Evolutionary conservation across 441 rosid species (phyloP).

Genomic region (Codiaeum variegatum): DNA sequence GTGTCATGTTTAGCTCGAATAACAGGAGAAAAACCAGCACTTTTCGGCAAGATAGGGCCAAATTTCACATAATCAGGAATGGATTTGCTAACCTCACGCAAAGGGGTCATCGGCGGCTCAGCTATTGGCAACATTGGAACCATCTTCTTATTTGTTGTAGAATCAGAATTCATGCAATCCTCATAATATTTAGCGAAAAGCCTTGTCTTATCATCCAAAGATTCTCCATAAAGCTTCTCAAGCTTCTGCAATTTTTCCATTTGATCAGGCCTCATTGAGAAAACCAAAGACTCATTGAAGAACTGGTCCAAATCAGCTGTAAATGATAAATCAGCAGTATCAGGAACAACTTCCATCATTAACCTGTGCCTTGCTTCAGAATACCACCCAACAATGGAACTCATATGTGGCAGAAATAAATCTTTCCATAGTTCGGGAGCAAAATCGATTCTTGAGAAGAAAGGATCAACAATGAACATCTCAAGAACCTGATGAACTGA

Average conservation of each 20-base stretch:
- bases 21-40: constrained; percentile 45
- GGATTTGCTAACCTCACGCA: constrained; percentile 44
- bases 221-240: constrained; percentile 54
- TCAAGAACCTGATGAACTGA: constrained; percentile 49
- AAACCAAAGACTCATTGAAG: constrained; percentile 50
- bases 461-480: constrained; percentile 64
- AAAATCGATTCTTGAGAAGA: constrained; percentile 60
- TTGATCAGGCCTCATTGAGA: constrained; percentile 55
- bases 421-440: constrained; percentile 71
- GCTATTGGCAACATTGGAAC: constrained; percentile 61
- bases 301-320: constrained; percentile 54
- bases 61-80: constrained; percentile 62
- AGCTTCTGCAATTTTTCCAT: constrained; percentile 45
- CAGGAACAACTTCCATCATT: constrained; percentile 55
- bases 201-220: constrained; percentile 53
- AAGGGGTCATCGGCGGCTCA: constrained; percentile 68
- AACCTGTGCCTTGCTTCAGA: constrained; percentile 55
- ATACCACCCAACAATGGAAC: constrained; percentile 64
- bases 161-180: constrained; percentile 47
- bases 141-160: constrained; percentile 37
- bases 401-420: constrained; percentile 60
- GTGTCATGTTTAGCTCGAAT: constrained; percentile 28
- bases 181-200: constrained; percentile 53
- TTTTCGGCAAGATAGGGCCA: constrained; percentile 59
- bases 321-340: constrained; percentile 52